These are phyloP conservation scores for barrel medic (Medicago truncatula) DNA, from an alignment of 306 rosid species.

Conservation along the genomic window MtrunA17r5.0-ANR NC_053046.1:24010501-24011000, in stretches of 20 bases:
- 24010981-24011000: slow-evolving; percentile 90
- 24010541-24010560: slow-evolving; percentile 18
- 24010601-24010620: slow-evolving; percentile 92
- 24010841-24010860: no score
- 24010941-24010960: not conserved
- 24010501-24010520: slow-evolving; percentile 41
- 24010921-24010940: not conserved
- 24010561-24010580: slow-evolving; percentile 32
- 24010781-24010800: no score
- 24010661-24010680: slow-evolving; percentile 78
- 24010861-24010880: no score
- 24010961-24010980: slow-evolving; percentile 96
- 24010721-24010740: slow-evolving; percentile 84
- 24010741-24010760: slow-evolving; percentile 55
- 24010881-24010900: no score
- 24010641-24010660: slow-evolving; percentile 73
- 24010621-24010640: slow-evolving; percentile 80
- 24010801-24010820: no score
- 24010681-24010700: slow-evolving; percentile 85
- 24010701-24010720: slow-evolving; percentile 88
- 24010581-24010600: slow-evolving; percentile 58
- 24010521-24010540: slow-evolving; percentile 20
- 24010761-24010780: not conserved
- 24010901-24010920: not conserved
- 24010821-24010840: no score